Conservation (phyloP, 2,329 filamentous ascomycete genomes). For the Fusarium tanahbumbuense region DNA sequence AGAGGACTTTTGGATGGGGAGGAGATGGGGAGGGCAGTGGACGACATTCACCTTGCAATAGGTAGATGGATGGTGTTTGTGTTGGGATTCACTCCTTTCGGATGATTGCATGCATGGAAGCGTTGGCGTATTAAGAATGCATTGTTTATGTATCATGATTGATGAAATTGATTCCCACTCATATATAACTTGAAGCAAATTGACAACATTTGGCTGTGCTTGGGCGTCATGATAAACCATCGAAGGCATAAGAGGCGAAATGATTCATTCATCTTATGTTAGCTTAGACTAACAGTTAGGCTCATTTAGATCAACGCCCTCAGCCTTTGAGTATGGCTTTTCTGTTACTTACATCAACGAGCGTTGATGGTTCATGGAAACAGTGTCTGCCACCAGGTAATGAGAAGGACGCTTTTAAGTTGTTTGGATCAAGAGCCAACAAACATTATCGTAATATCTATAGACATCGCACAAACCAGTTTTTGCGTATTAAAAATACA, state of each 20-base stretch:
- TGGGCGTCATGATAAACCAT: too few species aligned
- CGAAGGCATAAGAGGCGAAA: background rate
- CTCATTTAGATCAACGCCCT: too few species aligned
- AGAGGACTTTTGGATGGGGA: constrained; percentile 67
- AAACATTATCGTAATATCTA: too few species aligned
- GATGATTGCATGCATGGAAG: constrained; percentile 11
- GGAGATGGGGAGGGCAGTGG: constrained; percentile 20
- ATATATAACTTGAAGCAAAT: background rate
- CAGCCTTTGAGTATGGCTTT: too few species aligned
- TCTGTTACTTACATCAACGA: too few species aligned
- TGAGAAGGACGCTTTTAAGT: background rate
- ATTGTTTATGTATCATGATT: constrained; percentile 25
- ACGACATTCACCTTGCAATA: constrained; percentile 18
- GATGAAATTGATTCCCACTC: constrained; percentile 27
- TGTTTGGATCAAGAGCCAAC: too few species aligned
- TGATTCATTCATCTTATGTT: accelerated
- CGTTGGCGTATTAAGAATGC: constrained; percentile 29
- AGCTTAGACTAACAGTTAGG: background rate
- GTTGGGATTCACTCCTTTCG: constrained; percentile 19
- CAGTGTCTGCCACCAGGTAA: accelerated
- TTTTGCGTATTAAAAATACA: too few species aligned
- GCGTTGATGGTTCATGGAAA: too few species aligned
- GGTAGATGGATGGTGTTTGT: constrained; percentile 1
- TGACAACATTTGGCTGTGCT: background rate
- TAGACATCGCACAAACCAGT: too few species aligned